Base-by-base conservation (phyloP, 163 green algal species). In the Scenedesmus sp. region DNA sequence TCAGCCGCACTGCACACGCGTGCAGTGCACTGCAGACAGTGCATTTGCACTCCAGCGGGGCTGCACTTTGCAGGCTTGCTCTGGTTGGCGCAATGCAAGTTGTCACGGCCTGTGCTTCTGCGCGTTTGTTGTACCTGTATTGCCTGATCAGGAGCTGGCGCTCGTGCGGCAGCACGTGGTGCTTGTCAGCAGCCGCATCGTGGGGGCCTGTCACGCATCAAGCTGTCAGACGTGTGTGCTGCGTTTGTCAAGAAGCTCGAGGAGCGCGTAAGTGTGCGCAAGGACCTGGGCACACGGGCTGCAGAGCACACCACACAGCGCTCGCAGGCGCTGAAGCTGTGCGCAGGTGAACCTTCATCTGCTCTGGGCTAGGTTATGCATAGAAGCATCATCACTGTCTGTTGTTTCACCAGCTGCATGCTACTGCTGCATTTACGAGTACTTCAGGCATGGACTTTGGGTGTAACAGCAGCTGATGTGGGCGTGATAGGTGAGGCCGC, bases 141-240 rank as follows among this genome's bases (percentile, higher is more conserved):
- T 40, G 26, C 24, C 65, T 40, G 30, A 2, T 40, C 24, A 76
- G 65, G 79, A 91, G 80, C 68, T 86, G 46, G 18, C 81, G 13
- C 15, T 70, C 40, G 26, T 91, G 59, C 37, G 79, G 35, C 33
- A 68, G n/a, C 87, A 90, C 56, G 89, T 96, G 35, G 86, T 94
- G 70, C 40, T 84, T 12, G 42, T 78, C 33, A 91, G 89, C 33
- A 89, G 83, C 0, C 78, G 92, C 12, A 73, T 96, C 42, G 90
- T 97, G 56, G 94, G 94, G 3, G 91, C 72, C 65, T 97, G 76
- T 95, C 92, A 35, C 43, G 89, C 35, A 91, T 93, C 37, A 56
- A 81, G 33, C 93, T 97, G 44, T 30, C 46, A 15, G 61, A 92
- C 51, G 94, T 97, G 43, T 90, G 81, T 18, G 53, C 51, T 30